phyloP scores from a whole-genome alignment of 768 basidiomycete species.

The Suillus tomentosus region DNA sequence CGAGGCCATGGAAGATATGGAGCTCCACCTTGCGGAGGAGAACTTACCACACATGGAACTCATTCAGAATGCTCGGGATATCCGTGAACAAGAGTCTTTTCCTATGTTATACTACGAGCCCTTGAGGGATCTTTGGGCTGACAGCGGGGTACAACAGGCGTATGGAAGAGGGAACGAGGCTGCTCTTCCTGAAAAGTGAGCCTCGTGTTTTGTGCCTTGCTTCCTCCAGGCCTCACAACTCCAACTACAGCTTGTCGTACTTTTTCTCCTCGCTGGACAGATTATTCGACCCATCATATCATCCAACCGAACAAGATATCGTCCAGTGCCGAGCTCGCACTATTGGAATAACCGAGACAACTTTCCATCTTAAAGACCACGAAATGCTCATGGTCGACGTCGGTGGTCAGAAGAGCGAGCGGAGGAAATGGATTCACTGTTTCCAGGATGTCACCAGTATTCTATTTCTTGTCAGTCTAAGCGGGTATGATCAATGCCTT shows the following conservation, averaged over 20 bases:
- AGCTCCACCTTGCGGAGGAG: constrained; percentile 66
- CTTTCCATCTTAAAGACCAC: constrained; percentile 75
- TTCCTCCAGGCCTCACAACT: constrained; percentile 9
- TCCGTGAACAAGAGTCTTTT: constrained; percentile 82
- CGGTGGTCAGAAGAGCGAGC: constrained; percentile 90
- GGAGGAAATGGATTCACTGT: constrained; percentile 93
- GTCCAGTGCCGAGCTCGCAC: constrained; percentile 85
- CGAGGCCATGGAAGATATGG: constrained; percentile 90
- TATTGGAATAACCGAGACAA: constrained; percentile 89
- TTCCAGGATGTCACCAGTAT: constrained; percentile 96
- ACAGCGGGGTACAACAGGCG: constrained; percentile 73
- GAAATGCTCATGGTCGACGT: constrained; percentile 94
- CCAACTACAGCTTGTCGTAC: constrained; percentile 57
- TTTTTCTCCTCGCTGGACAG: constrained; percentile 82
- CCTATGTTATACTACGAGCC: constrained; percentile 67
- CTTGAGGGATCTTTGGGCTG: constrained; percentile 73
- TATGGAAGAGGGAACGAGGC: constrained; percentile 86
- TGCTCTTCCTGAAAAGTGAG: constrained; percentile 87
- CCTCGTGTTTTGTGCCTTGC: constrained; percentile 13
- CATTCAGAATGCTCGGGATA: constrained; percentile 67
- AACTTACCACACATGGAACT: constrained; percentile 60
- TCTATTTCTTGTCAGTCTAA: constrained; percentile 86
- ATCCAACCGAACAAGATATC: constrained; percentile 85
- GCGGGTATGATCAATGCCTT: constrained; percentile 92
- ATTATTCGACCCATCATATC: constrained; percentile 71